Evolutionary conservation across 768 basidiomycete genomes (phyloP), one percentile per base, ranked within the genome.

Genomic region (Kwoniella europaea): DNA sequence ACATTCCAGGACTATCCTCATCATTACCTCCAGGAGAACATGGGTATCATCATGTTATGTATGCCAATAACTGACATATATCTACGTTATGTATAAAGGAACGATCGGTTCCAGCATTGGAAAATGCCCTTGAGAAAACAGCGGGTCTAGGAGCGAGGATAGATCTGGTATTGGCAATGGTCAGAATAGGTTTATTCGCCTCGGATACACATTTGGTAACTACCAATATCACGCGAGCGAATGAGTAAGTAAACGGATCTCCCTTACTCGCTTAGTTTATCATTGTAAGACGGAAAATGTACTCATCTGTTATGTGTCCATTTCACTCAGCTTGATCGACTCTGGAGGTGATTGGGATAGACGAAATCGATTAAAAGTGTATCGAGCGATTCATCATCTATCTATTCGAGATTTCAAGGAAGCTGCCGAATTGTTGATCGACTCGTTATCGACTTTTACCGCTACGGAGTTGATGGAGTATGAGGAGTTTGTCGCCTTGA

Each of bases 281-380:
- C 15, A 20, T 27, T 22, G 57, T 16, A 7, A 29, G 20, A 20
- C 20, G 50, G 16, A 7, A 35, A 35, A 35, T 35, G 35, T 52
- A 20, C 55, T 56, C 27, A 35, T 42, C 35, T 20, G 13, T 13
- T 22, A 46, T 58, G 42, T 64, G 15, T 68, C 59, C 53, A 42
- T 53, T 0, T 20, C 22, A 64, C 79, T 15, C 46, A 94, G 93
- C 66, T 86, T 97, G 54, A 91, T 97, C 65, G 94, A 98, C 76
- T 88, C 93, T 82, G 96, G 96, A 0, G 96, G 96, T 56, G 96
- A 99, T 85, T 99, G 96, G 96, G 96, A 99, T 83, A 87, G 96
- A 65, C 89, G 94, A 50, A 99, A 98, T 84, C 89, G 96, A 56
- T 88, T 98, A 77, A 99, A 99, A 84, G 96, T 98, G 53, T 99